Conservation (phyloP, 2,329 filamentous ascomycete genomes). For the Reticulascus tulasneorum region DNA sequence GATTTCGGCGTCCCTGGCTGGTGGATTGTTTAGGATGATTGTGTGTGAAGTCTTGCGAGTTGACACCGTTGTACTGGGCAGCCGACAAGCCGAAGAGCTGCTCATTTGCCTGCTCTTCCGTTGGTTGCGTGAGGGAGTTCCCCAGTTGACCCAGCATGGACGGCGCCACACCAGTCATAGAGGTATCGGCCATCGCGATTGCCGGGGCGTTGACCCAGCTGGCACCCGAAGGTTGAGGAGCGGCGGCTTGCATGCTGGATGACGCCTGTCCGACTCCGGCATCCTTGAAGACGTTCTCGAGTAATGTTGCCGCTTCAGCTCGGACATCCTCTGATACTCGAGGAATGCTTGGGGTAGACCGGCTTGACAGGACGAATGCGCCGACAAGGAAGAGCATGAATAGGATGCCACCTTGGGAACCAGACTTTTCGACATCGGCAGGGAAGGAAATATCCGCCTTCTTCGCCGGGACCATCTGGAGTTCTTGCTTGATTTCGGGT, state of each 20-base stretch:
- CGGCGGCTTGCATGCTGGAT: slow-evolving; percentile 39
- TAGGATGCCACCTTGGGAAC: slow-evolving; percentile 76
- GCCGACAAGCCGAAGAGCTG: slow-evolving; percentile 83
- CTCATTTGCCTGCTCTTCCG: slow-evolving; percentile 80
- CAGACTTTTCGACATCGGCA: slow-evolving; percentile 55
- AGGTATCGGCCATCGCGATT: slow-evolving; percentile 35
- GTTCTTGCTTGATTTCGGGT: slow-evolving; percentile 57
- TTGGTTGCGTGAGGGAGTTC: slow-evolving; percentile 67
- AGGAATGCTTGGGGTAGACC: slow-evolving; percentile 67
- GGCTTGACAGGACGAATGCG: slow-evolving; percentile 90
- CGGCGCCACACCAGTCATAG: slow-evolving; percentile 48
- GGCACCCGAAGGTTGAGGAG: slow-evolving; percentile 49
- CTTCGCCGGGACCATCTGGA: slow-evolving; percentile 50
- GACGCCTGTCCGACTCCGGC: slow-evolving; percentile 56
- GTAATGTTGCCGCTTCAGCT: slow-evolving; percentile 70
- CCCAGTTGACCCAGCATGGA: slow-evolving; percentile 64
- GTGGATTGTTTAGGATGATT: slow-evolving; percentile 49
- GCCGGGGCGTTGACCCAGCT: slow-evolving; percentile 39
- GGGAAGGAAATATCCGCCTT: slow-evolving; percentile 45
- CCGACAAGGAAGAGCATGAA: slow-evolving; percentile 96
- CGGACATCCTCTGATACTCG: slow-evolving; percentile 77
- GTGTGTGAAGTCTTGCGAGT: slow-evolving; percentile 67
- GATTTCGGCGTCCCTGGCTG: slow-evolving; percentile 65
- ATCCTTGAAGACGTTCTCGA: slow-evolving; percentile 80
- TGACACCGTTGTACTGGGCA: slow-evolving; percentile 84